A percentile compares a stretch with the other conserved stretches of the same genome.
phyloP scores from a whole-genome alignment of 2,329 filamentous ascomycete genomes.

The Penicillium digitatum region DNA sequence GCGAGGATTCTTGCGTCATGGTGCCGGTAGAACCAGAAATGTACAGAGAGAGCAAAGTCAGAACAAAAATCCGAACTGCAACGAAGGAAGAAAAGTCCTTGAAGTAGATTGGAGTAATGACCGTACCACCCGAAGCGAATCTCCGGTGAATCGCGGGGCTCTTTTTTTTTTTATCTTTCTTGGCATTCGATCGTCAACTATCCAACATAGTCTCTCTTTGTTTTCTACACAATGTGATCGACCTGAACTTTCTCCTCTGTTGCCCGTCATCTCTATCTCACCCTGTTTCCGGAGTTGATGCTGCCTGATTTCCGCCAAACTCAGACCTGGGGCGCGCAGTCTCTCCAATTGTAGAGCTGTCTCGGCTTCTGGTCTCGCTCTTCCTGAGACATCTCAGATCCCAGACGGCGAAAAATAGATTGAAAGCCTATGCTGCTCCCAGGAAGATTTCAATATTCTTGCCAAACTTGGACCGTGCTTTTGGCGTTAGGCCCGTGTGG shows the following conservation, averaged over 20 bases:
- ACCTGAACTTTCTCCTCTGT: conserved; percentile 3
- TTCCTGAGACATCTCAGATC: conserved; percentile 22
- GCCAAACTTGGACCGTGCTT: conserved; percentile 40
- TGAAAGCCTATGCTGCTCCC: conserved; percentile 28
- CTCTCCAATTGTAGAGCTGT: conserved; percentile 18
- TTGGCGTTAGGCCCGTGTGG: conserved; percentile 29
- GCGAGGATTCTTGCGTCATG: conserved; percentile 12
- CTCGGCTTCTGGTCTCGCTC: conserved; percentile 15
- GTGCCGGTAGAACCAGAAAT: neutral
- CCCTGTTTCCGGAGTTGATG: conserved; percentile 4
- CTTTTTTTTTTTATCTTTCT: neutral
- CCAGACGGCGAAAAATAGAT: conserved; percentile 35
- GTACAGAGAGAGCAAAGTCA: neutral
- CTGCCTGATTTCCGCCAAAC: conserved; percentile 19
- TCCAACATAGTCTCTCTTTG: neutral
- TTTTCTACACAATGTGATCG: neutral
- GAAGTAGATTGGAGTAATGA: neutral
- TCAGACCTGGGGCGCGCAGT: conserved; percentile 5
- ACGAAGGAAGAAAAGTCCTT: neutral
- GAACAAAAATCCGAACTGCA: neutral
- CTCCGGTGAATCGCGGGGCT: conserved; percentile 23
- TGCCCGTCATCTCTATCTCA: neutral
- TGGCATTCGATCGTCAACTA: neutral
- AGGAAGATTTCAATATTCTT: conserved; percentile 39
- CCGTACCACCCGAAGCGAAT: conserved; percentile 18